These are phyloP conservation scores for Pneumocystis wakefieldiae DNA, from an alignment of 1,139 yeast species.

Conservation along the genomic window DNA sequence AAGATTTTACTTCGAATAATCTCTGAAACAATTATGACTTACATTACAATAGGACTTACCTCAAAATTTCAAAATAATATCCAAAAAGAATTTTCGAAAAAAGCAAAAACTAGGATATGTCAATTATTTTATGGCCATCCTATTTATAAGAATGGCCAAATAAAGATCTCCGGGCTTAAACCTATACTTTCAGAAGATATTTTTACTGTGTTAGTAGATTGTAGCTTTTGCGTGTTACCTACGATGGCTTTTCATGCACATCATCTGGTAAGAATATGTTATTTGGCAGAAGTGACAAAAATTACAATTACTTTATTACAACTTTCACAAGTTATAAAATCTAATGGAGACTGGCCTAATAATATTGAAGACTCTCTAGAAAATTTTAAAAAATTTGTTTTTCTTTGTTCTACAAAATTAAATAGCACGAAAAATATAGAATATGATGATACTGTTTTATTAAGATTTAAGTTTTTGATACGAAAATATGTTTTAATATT, in stretches of 20 bases:
- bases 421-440: neutral
- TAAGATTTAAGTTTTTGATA: conserved; percentile 26
- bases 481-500: conserved; percentile 49
- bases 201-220: conserved; percentile 13
- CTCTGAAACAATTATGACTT: conserved; percentile 14
- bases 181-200: conserved; percentile 15
- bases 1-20: conserved; percentile 44
- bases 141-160: neutral
- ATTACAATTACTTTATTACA: neutral
- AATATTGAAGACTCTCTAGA: neutral
- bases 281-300: conserved; percentile 18
- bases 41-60: conserved; percentile 1
- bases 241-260: conserved; percentile 22
- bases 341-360: neutral
- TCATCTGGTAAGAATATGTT: conserved; percentile 31
- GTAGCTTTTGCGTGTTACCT: conserved; percentile 13
- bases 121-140: neutral
- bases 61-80: neutral
- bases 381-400: neutral
- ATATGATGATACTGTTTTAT: neutral
- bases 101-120: neutral
- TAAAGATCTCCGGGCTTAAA: neutral
- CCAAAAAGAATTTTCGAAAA: neutral
- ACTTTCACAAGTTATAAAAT: neutral
- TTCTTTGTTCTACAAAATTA: neutral